Base-by-base conservation (phyloP, 2,329 filamentous ascomycete species). In the Fusarium irregulare region DNA sequence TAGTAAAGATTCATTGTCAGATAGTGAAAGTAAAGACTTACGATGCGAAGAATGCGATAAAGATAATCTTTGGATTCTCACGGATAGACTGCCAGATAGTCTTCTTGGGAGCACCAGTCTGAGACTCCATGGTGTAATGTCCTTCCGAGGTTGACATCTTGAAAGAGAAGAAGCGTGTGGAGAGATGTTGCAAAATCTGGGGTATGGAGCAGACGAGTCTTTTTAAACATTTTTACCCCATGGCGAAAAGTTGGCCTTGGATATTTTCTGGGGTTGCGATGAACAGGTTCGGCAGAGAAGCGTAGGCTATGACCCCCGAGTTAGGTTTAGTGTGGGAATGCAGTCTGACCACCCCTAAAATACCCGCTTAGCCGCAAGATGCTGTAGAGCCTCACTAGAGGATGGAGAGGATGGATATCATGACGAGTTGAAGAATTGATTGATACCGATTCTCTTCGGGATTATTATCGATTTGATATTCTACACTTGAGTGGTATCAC, bases 41-140 rank as follows among this genome's bases (percentile, higher is more conserved):
- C 73, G 73, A 75, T 41, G 73, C 73, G n/a, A 75, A 75, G 18
- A 75, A 60, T 2, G 73, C 73, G 21, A 75, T 75, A 27, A 75
- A 69, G n/a, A 75, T 45, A 18, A 75, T 42, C 50, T 75, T 75
- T 11, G 73, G 73, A 8, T 75, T 75, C 51, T 59, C 45, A 3
- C 51, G 40, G 12, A 64, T 59, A 2, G 32, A 50, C 32, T 59
- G 46, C 61, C 61, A 64, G 20, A 64, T 64, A 6, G 61, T 46
- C 45, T 64, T 64, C n/a, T 64, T 64, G 21, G 60, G 37, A 27
- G 61, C 53, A 8, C 27, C 42, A 7, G 30, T 18, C 20, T 21
- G 20, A 21, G 40, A 34, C 60, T 64, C 60, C 61, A 64, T 41
- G 16, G 51, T 42, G 34, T 64, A 64, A 41, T 60, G 61, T 34